Percentiles rank a stretch among this genome's conserved stretches.
Conservation (phyloP, 805 yeast genomes). For the Lachancea thermotolerans region DNA sequence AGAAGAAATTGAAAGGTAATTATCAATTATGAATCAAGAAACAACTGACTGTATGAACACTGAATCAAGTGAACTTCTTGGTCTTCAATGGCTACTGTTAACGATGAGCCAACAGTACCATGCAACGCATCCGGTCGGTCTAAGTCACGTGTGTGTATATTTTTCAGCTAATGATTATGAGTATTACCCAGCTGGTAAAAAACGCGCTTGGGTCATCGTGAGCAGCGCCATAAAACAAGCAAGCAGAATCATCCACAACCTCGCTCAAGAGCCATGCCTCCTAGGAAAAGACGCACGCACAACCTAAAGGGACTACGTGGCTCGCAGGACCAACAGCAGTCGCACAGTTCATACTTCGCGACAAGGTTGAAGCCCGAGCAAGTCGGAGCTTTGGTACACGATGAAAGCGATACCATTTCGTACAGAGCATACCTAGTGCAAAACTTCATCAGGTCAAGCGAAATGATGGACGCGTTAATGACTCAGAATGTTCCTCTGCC, state of each 20-base stretch:
- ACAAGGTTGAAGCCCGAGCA: slow-evolving; percentile 22
- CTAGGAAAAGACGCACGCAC: slow-evolving; percentile 22
- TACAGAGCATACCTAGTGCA: slow-evolving; percentile 22
- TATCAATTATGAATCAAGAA: no score
- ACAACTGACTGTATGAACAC: no score
- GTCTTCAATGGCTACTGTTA: no score
- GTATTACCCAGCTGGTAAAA: no score
- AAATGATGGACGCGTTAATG: slow-evolving; percentile 20
- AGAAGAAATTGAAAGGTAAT: no score
- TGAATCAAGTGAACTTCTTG: no score
- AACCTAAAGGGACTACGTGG: slow-evolving; percentile 13
- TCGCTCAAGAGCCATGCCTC: slow-evolving; percentile 18
- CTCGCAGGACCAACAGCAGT: slow-evolving; percentile 5
- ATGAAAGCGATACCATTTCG: slow-evolving; percentile 31
- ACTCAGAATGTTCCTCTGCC: slow-evolving; percentile 20
- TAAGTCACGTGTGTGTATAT: no score
- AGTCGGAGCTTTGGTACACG: slow-evolving; percentile 23
- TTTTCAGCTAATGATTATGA: no score
- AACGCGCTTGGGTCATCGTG: no score
- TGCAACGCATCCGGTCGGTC: no score
- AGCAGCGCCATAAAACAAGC: no score
- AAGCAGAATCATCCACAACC: neutral
- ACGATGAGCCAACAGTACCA: no score
- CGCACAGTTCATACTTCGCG: neutral
- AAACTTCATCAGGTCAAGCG: slow-evolving; percentile 20